Conservation (phyloP, 805 yeast species). For the Teunomyces gatunensis region DNA sequence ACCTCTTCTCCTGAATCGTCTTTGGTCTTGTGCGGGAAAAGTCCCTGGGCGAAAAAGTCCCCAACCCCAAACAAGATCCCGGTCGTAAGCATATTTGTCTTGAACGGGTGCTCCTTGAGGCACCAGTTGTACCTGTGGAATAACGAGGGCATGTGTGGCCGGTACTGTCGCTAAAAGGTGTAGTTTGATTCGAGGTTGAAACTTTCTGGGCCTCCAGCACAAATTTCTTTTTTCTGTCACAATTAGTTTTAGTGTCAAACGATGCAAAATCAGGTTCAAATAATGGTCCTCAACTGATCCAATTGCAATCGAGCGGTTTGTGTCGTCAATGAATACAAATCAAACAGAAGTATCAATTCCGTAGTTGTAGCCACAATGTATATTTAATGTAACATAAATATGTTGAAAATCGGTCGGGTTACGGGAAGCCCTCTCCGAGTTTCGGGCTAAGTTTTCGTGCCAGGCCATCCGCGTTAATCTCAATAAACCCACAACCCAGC, state of each 20-base stretch:
- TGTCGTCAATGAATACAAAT: no score
- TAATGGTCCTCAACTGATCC: no score
- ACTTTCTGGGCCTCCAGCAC: background rate
- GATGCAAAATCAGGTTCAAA: no score
- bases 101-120: slow-evolving; percentile 46
- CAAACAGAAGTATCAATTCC: no score
- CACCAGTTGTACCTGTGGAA: slow-evolving; percentile 19
- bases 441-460: background rate
- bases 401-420: background rate
- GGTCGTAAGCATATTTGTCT: slow-evolving; percentile 54
- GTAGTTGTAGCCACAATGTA: no score
- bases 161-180: background rate
- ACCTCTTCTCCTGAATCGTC: slow-evolving; percentile 15
- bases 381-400: background rate
- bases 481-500: background rate
- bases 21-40: slow-evolving; percentile 33
- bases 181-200: background rate
- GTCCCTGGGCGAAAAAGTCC: slow-evolving; percentile 40
- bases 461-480: background rate
- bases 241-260: no score
- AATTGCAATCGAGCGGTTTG: no score
- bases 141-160: slow-evolving; percentile 3
- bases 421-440: background rate
- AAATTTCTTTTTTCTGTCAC: background rate
- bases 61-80: slow-evolving; percentile 46